Evolutionary conservation across 192 early-diverging fungal species (phyloP).

Genomic region (Phlyctochytrium arcticum): DNA sequence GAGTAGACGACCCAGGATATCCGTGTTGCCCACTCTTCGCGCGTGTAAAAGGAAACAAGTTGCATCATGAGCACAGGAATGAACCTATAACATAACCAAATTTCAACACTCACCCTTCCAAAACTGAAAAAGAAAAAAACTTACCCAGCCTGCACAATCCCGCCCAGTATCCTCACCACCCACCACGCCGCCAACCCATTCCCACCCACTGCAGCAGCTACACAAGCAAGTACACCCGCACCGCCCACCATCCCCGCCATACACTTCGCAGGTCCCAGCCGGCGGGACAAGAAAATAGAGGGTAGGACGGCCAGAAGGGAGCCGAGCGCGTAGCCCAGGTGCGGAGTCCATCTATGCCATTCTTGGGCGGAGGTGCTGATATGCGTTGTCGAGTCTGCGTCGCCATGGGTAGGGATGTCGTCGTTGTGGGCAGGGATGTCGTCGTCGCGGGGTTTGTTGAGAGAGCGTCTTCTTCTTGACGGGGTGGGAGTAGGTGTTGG

Average conservation of each 20-base stretch:
- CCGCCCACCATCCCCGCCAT: constrained; percentile 21
- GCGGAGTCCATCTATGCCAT: no score
- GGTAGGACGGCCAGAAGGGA: constrained; percentile 1
- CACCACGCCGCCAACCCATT: no score
- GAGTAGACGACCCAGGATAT: constrained; percentile 25
- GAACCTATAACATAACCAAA: constrained; percentile 22
- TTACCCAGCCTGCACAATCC: constrained; percentile 29
- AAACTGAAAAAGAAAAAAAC: background rate
- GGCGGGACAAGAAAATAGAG: constrained; percentile 17
- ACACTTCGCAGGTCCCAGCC: constrained; percentile 18
- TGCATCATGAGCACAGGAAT: constrained; percentile 26
- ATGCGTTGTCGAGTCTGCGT: no score
- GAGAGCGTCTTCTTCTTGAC: no score
- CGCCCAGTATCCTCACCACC: constrained; percentile 19
- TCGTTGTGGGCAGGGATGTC: no score
- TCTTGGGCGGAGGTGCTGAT: no score
- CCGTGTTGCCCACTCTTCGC: constrained; percentile 36
- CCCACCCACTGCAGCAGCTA: constrained; percentile 14
- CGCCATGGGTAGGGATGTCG: no score
- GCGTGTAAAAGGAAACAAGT: constrained; percentile 32
- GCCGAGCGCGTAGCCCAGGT: background rate
- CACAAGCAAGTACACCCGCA: constrained; percentile 15
- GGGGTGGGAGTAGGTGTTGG: no score
- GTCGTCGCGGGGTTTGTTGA: no score
- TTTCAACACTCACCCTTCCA: constrained; percentile 4